Evolutionary conservation across 305 asterid genomes (phyloP), one percentile per base, ranked within the genome.

Genomic region (Fraxinus greggii): DNA sequence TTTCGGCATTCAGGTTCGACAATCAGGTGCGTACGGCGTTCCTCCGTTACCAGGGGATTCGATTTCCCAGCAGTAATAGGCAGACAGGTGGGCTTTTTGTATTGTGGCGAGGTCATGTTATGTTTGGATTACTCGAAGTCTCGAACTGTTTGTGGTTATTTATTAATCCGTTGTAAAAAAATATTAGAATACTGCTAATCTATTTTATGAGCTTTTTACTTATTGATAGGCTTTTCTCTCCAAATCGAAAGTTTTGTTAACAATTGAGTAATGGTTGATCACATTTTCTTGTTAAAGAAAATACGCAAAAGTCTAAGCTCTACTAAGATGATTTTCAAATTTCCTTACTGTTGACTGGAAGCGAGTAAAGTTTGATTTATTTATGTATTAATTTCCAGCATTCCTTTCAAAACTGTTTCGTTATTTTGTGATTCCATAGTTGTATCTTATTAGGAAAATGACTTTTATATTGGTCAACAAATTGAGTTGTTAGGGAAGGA

Each of bases 1-100:
- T 86, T 86, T 85, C 84, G 85, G 56, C 77, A 65, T 69, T 83
- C 31, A 79, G 89, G 48, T 75, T 86, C 86, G 77, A 61, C 63
- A 87, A 87, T 88, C 89, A 80, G 80, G 83, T 82, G 86, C 80
- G 82, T 65, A 12, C 61, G 77, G 74, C 81, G 76, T 72, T 85
- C 12, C 75, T 75, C 42, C 75, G 81, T 61, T 79, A 42, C 59
- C 32, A 26, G 38, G 80, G 80, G 76, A 59, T 75, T 73, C 80
- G 81, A 13, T 84, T 48, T 79, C 70, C 40, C 74, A 32, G 72
- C 54, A 78, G 54, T 78, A 72, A 73, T 75, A 85, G 87, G 79
- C 29, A n/a, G 31, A 26, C 70, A 61, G 88, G 91, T 88, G 21
- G 75, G 87, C 38, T 59, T 56, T 81, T 81, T 73, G 38, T 45